Evolutionary conservation across 495 filamentous ascomycete species (phyloP).

Genomic region (Thermothielavioides terrestris): DNA sequence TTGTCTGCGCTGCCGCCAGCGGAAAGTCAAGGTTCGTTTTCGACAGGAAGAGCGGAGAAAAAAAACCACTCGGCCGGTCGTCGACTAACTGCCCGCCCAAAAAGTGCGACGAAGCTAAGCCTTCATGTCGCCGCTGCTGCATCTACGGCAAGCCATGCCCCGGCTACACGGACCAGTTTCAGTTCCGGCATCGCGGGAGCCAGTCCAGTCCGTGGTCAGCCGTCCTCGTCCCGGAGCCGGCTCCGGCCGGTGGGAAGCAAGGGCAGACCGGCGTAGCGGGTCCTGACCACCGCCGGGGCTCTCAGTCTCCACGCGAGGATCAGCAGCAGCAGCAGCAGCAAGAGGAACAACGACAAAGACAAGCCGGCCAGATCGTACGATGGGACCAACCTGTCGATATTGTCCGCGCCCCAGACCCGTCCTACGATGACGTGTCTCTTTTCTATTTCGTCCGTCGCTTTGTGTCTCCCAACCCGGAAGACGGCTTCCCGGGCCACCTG

Average conservation of each 20-base stretch:
- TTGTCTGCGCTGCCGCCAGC: conserved; percentile 17
- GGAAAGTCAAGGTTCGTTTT: conserved; percentile 16
- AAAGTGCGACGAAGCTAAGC: conserved; percentile 20
- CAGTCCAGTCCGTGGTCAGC: neutral
- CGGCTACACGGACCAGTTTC: conserved; percentile 21
- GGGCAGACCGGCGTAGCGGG: neutral
- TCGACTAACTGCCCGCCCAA: neutral
- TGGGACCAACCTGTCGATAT: neutral
- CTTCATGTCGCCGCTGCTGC: conserved; percentile 18
- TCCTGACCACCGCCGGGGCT: neutral
- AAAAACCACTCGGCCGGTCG: no score
- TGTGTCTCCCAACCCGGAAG: conserved; percentile 16
- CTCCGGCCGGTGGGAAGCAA: no score
- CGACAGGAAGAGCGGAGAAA: neutral
- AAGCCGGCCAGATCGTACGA: neutral
- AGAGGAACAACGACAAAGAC: neutral
- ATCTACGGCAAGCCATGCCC: conserved; percentile 20
- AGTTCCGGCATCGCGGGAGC: conserved; percentile 17
- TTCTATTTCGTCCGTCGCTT: conserved; percentile 21
- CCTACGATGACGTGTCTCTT: conserved; percentile 17
- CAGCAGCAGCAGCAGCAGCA: neutral
- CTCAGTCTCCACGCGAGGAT: neutral
- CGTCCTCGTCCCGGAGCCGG: no score
- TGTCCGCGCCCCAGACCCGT: conserved; percentile 3
- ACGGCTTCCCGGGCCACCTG: conserved; percentile 17